Evolutionary conservation across 2,329 filamentous ascomycete genomes (phyloP).

Genomic region (Fusarium miscanthi): DNA sequence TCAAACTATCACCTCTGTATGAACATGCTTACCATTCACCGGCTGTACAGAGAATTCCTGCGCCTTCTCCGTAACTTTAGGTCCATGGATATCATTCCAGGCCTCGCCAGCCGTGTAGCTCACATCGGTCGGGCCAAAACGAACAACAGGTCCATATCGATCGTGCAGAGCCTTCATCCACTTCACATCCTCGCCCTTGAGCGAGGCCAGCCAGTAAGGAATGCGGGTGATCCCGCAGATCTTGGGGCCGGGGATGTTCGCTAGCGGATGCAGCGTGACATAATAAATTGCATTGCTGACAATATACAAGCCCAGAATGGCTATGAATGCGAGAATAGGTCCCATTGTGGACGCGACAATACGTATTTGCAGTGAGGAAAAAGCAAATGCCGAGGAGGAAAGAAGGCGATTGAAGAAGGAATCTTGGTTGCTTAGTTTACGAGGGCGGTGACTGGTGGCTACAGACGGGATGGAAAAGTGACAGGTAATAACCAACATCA

Average conservation of each 20-base stretch:
- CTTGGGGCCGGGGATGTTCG: slow-evolving; percentile 16
- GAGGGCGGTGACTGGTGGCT: neutral
- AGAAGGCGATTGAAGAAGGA: neutral
- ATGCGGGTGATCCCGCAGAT: slow-evolving; percentile 14
- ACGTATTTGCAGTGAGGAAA: neutral
- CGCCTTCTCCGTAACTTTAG: slow-evolving; percentile 12
- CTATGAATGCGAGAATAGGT: neutral
- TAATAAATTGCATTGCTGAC: neutral
- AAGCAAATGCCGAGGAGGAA: neutral
- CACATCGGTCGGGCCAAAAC: slow-evolving; percentile 20
- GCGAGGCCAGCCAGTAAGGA: slow-evolving; percentile 5
- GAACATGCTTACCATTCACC: neutral
- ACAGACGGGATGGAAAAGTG: neutral
- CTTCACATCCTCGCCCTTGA: slow-evolving; percentile 7
- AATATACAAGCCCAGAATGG: neutral
- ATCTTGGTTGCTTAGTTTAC: neutral
- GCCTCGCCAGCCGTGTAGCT: slow-evolving; percentile 17
- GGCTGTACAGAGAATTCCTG: slow-evolving; percentile 14
- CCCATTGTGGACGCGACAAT: neutral
- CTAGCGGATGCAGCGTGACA: slow-evolving; percentile 16
- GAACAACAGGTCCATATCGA: slow-evolving; percentile 17
- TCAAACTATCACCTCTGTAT: accelerated
- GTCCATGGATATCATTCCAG: slow-evolving; percentile 20
- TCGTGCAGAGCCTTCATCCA: slow-evolving; percentile 23
- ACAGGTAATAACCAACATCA: neutral